These are phyloP conservation scores for Pharus latifolius DNA, from an alignment of 176 grass and related monocot genomes.

Conservation along the genomic window DNA sequence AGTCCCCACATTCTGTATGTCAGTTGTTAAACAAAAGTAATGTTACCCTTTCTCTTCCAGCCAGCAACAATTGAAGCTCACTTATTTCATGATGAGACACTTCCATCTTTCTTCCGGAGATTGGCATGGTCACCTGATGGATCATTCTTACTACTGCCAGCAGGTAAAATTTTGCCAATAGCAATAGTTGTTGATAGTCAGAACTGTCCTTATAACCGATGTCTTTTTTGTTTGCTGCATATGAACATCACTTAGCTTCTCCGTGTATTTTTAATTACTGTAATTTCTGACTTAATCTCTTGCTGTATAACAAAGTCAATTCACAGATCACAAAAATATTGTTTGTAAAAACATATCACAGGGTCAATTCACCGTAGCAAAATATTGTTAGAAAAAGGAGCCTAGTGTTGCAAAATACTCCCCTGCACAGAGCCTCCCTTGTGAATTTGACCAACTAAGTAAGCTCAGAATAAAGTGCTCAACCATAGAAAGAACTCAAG, in stretches of 20 bases:
- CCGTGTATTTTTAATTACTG: no score
- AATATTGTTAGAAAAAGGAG: no score
- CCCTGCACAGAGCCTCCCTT: no score
- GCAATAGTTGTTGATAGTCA: not conserved
- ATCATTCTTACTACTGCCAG: conserved; percentile 83
- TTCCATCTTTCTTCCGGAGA: conserved; percentile 96
- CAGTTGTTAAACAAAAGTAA: not conserved
- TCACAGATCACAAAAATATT: no score
- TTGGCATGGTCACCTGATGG: conserved; percentile 94
- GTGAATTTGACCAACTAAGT: no score
- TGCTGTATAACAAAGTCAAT: no score
- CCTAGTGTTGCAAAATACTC: no score
- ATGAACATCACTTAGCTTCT: not conserved
- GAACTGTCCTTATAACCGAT: not conserved
- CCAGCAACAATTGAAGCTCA: conserved; percentile 46
- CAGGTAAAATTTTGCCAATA: conserved; percentile 39
- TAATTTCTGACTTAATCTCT: no score
- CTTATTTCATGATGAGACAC: conserved; percentile 91
- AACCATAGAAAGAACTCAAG: no score
- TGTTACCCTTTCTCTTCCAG: conserved; percentile 37
- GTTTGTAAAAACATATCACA: no score
- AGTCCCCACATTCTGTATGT: not conserved
- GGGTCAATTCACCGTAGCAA: no score
- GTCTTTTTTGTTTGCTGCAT: not conserved
- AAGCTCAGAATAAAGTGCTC: no score